phyloP scores from a whole-genome alignment of 225 moss, liverwort and hornwort genomes.

The Physcomitrium patens region DNA sequence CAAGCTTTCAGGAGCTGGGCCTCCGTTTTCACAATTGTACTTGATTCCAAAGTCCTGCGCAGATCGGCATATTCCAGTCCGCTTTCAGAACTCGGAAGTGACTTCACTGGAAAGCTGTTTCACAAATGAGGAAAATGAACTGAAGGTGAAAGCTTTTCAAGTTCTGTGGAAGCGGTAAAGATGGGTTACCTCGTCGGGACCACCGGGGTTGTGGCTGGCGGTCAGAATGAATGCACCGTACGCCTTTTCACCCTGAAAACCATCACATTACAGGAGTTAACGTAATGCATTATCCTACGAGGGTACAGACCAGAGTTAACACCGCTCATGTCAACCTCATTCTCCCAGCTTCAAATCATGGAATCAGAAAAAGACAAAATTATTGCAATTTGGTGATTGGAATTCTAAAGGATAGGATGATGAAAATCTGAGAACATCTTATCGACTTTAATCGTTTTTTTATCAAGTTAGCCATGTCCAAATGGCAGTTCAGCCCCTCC shows the following conservation, averaged over 20 bases:
- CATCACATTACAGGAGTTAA: too few relatives aligned
- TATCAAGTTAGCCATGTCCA: neutral
- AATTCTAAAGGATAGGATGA: neutral
- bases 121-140: neutral
- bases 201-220: slow-evolving; percentile 98
- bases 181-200: slow-evolving; percentile 76
- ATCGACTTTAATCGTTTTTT: neutral
- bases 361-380: neutral
- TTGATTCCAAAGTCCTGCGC: slow-evolving; percentile 96
- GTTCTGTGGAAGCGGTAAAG: neutral
- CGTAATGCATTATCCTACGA: too few relatives aligned
- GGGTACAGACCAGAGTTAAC: neutral
- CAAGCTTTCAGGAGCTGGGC: slow-evolving; percentile 87
- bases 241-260: slow-evolving; percentile 81
- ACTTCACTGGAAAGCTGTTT: neutral
- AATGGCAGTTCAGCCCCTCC: neutral
- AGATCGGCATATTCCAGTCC: slow-evolving; percentile 11
- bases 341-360: neutral
- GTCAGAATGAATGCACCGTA: slow-evolving; percentile 95
- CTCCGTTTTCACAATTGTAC: slow-evolving; percentile 98
- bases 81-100: neutral
- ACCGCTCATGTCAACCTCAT: too few relatives aligned
- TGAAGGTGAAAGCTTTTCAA: neutral
- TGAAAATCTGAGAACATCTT: neutral
- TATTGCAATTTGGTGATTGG: neutral